Percentiles rank a stretch among this genome's conserved stretches.
phyloP scores from a whole-genome alignment of 1,284 basidiomycete genomes.

The Leccinum huronense region DNA sequence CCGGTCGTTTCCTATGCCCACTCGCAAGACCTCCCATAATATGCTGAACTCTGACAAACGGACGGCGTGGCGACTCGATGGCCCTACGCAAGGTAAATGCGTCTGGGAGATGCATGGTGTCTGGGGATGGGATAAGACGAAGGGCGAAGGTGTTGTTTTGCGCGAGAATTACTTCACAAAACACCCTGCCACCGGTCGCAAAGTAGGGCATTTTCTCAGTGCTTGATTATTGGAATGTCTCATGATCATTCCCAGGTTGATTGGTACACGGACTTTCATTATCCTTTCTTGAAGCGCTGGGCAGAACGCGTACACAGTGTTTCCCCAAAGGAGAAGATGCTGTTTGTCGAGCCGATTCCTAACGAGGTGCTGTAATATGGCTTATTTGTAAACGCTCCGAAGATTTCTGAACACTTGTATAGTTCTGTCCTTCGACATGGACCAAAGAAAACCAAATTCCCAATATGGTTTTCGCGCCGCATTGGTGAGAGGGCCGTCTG shows the following conservation, averaged over 20 bases:
- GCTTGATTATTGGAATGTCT: background rate
- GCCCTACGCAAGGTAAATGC: slow-evolving; percentile 70
- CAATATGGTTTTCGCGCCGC: slow-evolving; percentile 87
- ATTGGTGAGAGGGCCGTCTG: slow-evolving; percentile 61
- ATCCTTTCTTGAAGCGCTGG: slow-evolving; percentile 78
- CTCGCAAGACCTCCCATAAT: slow-evolving; percentile 55
- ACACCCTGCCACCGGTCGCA: slow-evolving; percentile 58
- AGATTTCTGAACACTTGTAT: slow-evolving; percentile 14
- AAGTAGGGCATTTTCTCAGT: slow-evolving; percentile 40
- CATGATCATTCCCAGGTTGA: slow-evolving; percentile 50
- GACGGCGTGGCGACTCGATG: slow-evolving; percentile 69
- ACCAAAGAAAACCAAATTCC: slow-evolving; percentile 57
- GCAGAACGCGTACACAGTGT: slow-evolving; percentile 58
- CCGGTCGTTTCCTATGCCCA: slow-evolving; percentile 84
- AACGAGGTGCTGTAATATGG: slow-evolving; percentile 66
- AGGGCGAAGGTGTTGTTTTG: slow-evolving; percentile 71
- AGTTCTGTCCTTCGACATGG: slow-evolving; percentile 82
- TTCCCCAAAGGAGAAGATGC: slow-evolving; percentile 58
- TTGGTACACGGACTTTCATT: slow-evolving; percentile 87
- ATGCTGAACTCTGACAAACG: slow-evolving; percentile 58
- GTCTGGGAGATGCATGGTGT: slow-evolving; percentile 92
- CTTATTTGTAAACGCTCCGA: background rate
- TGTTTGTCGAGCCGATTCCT: slow-evolving; percentile 83
- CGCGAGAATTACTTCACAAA: slow-evolving; percentile 85
- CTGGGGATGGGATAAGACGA: slow-evolving; percentile 84